phyloP scores from a whole-genome alignment of 306 rosid genomes.

The Astragalus membranaceus region DNA sequence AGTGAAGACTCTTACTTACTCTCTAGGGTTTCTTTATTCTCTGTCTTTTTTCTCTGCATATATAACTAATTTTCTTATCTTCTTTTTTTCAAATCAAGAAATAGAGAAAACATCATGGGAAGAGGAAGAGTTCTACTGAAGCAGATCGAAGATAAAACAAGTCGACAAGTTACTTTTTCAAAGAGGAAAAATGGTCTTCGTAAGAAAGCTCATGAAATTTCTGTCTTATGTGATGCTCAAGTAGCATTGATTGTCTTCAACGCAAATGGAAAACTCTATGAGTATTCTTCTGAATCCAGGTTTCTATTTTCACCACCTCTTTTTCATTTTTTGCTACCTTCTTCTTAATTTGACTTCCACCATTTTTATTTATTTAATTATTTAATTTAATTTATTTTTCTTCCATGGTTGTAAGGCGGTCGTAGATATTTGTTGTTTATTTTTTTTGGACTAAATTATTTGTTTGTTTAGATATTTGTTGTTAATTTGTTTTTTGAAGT shows the following conservation, averaged over 20 bases:
- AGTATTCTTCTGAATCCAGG: conserved; percentile 64
- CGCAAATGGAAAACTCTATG: conserved; percentile 58
- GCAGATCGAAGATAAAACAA: conserved; percentile 84
- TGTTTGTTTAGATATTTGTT: neutral
- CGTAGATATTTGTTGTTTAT: neutral
- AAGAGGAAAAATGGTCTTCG: conserved; percentile 57
- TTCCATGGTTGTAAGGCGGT: neutral
- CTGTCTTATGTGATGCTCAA: conserved; percentile 75
- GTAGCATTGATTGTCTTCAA: conserved; percentile 73
- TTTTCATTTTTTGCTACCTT: neutral
- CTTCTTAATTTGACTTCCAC: too few relatives aligned
- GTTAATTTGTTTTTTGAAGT: too few relatives aligned
- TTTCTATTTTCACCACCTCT: neutral
- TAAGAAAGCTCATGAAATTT: conserved; percentile 85
- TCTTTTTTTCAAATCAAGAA: neutral
- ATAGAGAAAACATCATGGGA: conserved; percentile 28
- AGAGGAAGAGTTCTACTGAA: conserved; percentile 75
- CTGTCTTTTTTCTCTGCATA: neutral
- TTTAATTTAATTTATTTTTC: too few relatives aligned
- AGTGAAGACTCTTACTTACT: neutral
- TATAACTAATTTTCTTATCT: neutral
- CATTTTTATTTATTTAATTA: neutral
- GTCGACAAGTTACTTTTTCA: conserved; percentile 77
- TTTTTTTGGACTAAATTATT: neutral
- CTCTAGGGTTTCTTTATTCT: conserved; percentile 14